phyloP scores from a whole-genome alignment of 2,329 filamentous ascomycete species.

The Colletotrichum sp. region DNA sequence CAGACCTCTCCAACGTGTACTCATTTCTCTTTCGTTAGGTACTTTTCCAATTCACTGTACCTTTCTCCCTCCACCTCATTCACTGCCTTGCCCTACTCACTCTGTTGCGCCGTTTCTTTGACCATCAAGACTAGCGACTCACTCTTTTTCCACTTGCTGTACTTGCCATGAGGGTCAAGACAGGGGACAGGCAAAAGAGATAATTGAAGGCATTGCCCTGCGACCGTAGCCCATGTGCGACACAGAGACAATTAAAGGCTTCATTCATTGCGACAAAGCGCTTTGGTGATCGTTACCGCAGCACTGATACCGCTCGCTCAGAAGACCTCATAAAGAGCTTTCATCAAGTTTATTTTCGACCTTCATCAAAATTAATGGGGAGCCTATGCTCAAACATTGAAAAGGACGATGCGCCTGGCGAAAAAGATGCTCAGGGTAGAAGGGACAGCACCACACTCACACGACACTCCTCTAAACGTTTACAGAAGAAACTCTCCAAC shows the following conservation, averaged over 20 bases:
- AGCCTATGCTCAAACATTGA: conserved; percentile 20
- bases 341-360: background rate
- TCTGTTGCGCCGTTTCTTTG: background rate
- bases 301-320: background rate
- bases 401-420: conserved; percentile 20
- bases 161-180: background rate
- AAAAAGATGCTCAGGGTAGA: conserved; percentile 21
- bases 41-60: background rate
- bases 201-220: background rate
- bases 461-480: conserved; percentile 11
- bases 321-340: background rate
- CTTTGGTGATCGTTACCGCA: background rate
- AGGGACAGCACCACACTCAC: conserved; percentile 5
- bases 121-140: background rate
- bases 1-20: background rate
- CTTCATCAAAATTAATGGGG: conserved; percentile 11
- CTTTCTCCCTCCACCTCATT: background rate
- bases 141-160: background rate
- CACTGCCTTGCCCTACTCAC: background rate
- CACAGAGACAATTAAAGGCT: background rate
- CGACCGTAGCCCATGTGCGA: background rate
- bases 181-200: background rate
- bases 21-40: background rate
- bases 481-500: conserved; percentile 4
- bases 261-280: background rate